Base-by-base conservation (phyloP, 345 rosid species). In the Litchi chinensis region DNA sequence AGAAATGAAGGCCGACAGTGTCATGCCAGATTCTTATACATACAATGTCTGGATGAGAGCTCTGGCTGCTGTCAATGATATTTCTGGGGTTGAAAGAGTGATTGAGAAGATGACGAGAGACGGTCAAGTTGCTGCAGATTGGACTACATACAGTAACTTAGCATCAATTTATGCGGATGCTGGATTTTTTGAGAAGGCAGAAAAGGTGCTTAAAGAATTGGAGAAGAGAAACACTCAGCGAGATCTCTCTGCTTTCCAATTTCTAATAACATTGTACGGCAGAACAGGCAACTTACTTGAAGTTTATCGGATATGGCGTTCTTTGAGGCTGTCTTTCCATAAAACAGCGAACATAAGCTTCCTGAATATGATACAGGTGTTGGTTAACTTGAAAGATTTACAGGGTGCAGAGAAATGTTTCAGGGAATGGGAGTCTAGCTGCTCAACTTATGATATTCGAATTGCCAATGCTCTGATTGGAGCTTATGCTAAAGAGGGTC, bases 41-140 rank as follows among this genome's bases (percentile, higher is more conserved):
- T 94, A 94, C 80, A 94, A 94, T 87, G 90, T 93, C 10, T 96
- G 98, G 99, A 96, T 94, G 98, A 94, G 99, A 79, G 91, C 94
- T 64, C 80, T 93, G 69, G 98, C 99, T 83, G 89, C 95, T 48
- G 79, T 71, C 18, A 78, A 90, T 64, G 95, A 94, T 82, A 79
- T 87, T 66, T 91, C 86, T 50, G 98, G 97, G 70, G 94, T 84
- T 73, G 99, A 96, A 76, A 91, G 97, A 82, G 94, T 93, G 13
- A 74, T 91, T 0, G 99, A 93, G 4, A 97, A 93, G 86, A 91
- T 94, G 95, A 91, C 82, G 84, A 91, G 95, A 83, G 97, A 91
- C 81, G 99, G 93, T 56, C 88, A 90, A 76, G 88, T 91, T 84
- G 90, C 88, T 83, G 86, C 88, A 1, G 95, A 96, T 83, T 96